Evolutionary conservation across 1,284 basidiomycete species (phyloP).

Genomic region (Cystobasidium slooffiae): DNA sequence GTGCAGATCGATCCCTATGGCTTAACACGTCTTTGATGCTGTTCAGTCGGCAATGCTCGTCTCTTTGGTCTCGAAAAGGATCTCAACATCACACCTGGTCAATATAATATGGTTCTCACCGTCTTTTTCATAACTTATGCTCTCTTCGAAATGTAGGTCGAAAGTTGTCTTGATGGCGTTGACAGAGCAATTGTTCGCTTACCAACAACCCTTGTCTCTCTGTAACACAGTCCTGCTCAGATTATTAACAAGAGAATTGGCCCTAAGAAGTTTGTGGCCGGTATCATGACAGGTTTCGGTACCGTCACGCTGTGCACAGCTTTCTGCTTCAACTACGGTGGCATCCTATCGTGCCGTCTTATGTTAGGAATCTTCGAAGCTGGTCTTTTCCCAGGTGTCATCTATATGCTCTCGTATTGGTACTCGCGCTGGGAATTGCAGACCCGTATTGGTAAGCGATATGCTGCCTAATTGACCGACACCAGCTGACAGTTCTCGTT

Average conservation of each 20-base stretch:
- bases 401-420: constrained; percentile 14
- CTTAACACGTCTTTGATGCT: neutral
- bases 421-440: constrained; percentile 16
- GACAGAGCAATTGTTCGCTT: no score
- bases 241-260: constrained; percentile 7
- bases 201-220: neutral
- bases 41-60: constrained; percentile 13
- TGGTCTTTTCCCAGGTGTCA: constrained; percentile 22
- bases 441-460: neutral
- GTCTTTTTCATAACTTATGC: constrained; percentile 23
- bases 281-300: constrained; percentile 7
- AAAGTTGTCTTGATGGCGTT: no score
- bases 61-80: constrained; percentile 24
- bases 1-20: neutral
- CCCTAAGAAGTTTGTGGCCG: no score
- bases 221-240: neutral
- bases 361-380: constrained; percentile 11
- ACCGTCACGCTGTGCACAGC: neutral
- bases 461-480: no score
- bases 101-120: constrained; percentile 23
- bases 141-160: constrained; percentile 17
- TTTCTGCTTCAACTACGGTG: constrained; percentile 13
- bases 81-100: constrained; percentile 25
- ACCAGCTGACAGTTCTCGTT: neutral
- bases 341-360: neutral